These are phyloP conservation scores for Trichophyton schoenleinii DNA, from an alignment of 2,329 filamentous ascomycete genomes.

Conservation along the genomic window DNA sequence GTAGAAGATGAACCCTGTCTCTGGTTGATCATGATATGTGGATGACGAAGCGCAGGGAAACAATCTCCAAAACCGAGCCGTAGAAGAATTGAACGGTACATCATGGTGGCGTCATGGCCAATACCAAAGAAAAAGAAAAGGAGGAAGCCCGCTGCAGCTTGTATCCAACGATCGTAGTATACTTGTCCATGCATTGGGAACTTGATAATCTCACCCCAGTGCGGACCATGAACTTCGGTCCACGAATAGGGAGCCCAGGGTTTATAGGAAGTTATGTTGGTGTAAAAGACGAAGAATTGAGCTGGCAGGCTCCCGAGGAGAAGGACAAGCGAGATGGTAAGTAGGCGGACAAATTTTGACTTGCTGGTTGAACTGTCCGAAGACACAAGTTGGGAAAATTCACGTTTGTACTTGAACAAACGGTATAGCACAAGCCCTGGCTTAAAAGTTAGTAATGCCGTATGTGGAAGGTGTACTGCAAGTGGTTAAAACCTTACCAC, in stretches of 20 bases:
- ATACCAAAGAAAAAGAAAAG: slow-evolving; percentile 54
- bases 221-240: slow-evolving; percentile 38
- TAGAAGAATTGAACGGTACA: slow-evolving; percentile 39
- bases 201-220: slow-evolving; percentile 40
- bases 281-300: slow-evolving; percentile 39
- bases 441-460: background rate
- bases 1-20: slow-evolving; percentile 10
- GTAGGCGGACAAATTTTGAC: slow-evolving; percentile 48
- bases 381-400: slow-evolving; percentile 46
- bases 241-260: slow-evolving; percentile 40
- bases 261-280: slow-evolving; percentile 26
- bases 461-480: slow-evolving; percentile 6
- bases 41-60: slow-evolving; percentile 19
- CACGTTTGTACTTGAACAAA: slow-evolving; percentile 47
- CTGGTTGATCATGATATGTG: slow-evolving; percentile 11
- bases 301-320: slow-evolving; percentile 44
- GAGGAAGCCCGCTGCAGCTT: slow-evolving; percentile 41
- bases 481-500: slow-evolving; percentile 35
- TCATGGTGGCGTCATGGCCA: slow-evolving; percentile 46
- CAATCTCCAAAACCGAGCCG: slow-evolving; percentile 30
- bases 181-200: slow-evolving; percentile 35
- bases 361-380: slow-evolving; percentile 41
- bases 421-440: slow-evolving; percentile 48
- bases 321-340: slow-evolving; percentile 40
- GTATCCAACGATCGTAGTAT: slow-evolving; percentile 46